Percentiles rank a stretch among this genome's conserved stretches.
Evolutionary conservation across 176 grass and related monocot species (phyloP).

Genomic region (Panicum miliaceum): DNA sequence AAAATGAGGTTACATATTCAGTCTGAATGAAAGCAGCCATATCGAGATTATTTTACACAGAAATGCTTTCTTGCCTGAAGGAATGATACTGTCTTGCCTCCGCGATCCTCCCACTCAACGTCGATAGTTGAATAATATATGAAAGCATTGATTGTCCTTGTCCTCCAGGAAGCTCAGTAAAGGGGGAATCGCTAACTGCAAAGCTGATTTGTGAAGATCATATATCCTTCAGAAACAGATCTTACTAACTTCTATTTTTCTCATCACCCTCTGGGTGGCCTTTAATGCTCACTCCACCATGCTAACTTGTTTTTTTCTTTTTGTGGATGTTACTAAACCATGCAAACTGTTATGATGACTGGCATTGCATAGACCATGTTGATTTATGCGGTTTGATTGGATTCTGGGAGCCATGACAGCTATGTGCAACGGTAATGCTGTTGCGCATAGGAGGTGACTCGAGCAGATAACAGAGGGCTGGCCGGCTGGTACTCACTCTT

Average conservation of each 20-base stretch:
- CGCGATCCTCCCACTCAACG: neutral
- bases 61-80: conserved; percentile 4
- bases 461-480: neutral
- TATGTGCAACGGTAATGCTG: neutral
- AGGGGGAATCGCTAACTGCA: neutral
- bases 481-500: neutral
- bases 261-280: neutral
- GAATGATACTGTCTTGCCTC: conserved; percentile 3
- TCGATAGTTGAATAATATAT: conserved; percentile 16
- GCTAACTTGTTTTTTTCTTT: neutral
- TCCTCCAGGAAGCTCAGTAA: conserved; percentile 1
- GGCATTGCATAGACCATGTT: neutral
- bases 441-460: neutral
- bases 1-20: conserved; percentile 30
- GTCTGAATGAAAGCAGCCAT: conserved; percentile 20
- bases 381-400: neutral
- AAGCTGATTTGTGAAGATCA: conserved; percentile 22
- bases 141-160: conserved; percentile 1
- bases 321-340: neutral
- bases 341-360: neutral
- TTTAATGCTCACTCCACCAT: neutral
- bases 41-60: neutral
- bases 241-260: conserved; percentile 21
- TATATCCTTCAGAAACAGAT: neutral
- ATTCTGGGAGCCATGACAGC: neutral